Evolutionary conservation across 2,329 filamentous ascomycete species (phyloP).

Genomic region (Aspergillus ruber): DNA sequence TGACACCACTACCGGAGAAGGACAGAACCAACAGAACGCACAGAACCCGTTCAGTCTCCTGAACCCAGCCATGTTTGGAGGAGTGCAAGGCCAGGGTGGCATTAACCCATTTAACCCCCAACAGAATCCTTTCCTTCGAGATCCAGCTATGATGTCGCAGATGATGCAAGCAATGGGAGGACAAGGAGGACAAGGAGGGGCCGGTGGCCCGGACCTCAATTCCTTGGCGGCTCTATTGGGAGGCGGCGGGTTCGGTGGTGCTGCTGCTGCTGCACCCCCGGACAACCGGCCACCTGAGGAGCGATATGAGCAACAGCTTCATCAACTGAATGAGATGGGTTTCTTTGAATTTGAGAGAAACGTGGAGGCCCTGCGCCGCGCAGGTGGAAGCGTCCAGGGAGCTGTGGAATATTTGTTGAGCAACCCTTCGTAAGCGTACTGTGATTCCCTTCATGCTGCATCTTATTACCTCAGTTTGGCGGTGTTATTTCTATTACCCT

Average conservation of each 20-base stretch:
- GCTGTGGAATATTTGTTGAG: constrained; percentile 44
- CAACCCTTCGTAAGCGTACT: constrained; percentile 16
- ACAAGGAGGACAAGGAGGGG: constrained; percentile 29
- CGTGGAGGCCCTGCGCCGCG: constrained; percentile 75
- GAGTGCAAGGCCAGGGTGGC: constrained; percentile 30
- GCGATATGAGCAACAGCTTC: constrained; percentile 79
- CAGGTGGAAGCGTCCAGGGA: constrained; percentile 89
- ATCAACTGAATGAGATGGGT: constrained; percentile 97
- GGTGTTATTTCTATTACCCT: constrained; percentile 1
- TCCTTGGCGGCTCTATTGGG: constrained; percentile 46
- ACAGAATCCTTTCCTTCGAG: constrained; percentile 52
- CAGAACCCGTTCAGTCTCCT: constrained; percentile 64
- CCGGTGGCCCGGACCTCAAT: constrained; percentile 25
- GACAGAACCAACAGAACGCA: constrained; percentile 35
- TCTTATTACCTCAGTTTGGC: not conserved
- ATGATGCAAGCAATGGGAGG: constrained; percentile 49
- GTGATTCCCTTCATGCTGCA: constrained; percentile 1
- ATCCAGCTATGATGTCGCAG: constrained; percentile 53
- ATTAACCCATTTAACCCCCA: constrained; percentile 42
- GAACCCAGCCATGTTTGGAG: constrained; percentile 35
- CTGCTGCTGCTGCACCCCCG: constrained; percentile 51
- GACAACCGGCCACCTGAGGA: constrained; percentile 92
- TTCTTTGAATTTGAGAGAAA: constrained; percentile 97
- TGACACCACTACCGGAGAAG: constrained; percentile 23
- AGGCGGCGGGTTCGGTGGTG: constrained; percentile 42